Percentiles rank a stretch among this genome's conserved stretches.
These are phyloP conservation scores for Porodaedalea pini DNA, from an alignment of 1,284 basidiomycete genomes.

Conservation along the genomic window DNA sequence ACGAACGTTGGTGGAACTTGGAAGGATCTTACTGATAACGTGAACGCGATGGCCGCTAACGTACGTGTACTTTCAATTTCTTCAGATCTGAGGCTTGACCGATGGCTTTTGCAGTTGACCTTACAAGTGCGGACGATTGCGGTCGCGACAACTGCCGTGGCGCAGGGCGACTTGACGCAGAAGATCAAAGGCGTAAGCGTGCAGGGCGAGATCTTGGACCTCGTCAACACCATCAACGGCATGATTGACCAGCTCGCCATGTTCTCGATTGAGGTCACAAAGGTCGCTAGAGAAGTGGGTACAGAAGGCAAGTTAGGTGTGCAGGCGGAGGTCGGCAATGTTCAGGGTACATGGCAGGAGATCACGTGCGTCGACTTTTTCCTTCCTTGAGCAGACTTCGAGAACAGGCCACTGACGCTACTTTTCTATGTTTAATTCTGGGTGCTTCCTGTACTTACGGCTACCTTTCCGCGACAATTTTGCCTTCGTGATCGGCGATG, in stretches of 20 bases:
- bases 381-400: slow-evolving; percentile 22
- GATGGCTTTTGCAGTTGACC: slow-evolving; percentile 65
- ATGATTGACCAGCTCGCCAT: slow-evolving; percentile 97
- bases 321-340: slow-evolving; percentile 94
- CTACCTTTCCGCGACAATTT: background rate
- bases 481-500: background rate
- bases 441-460: background rate
- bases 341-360: slow-evolving; percentile 98
- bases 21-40: slow-evolving; percentile 95
- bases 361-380: slow-evolving; percentile 76
- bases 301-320: slow-evolving; percentile 97
- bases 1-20: slow-evolving; percentile 95
- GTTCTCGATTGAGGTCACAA: slow-evolving; percentile 92
- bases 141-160: slow-evolving; percentile 93
- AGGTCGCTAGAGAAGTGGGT: slow-evolving; percentile 92
- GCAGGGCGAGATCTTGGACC: slow-evolving; percentile 90
- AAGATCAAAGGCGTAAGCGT: slow-evolving; percentile 93
- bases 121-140: slow-evolving; percentile 95
- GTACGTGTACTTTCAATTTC: slow-evolving; percentile 39
- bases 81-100: background rate
- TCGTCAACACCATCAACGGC: slow-evolving; percentile 92
- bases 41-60: slow-evolving; percentile 86
- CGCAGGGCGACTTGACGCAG: slow-evolving; percentile 88
- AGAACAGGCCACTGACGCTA: background rate
- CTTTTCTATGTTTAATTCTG: background rate